Evolutionary conservation across 129 eudicot species (phyloP).

Genomic region (Artemisia annua): DNA sequence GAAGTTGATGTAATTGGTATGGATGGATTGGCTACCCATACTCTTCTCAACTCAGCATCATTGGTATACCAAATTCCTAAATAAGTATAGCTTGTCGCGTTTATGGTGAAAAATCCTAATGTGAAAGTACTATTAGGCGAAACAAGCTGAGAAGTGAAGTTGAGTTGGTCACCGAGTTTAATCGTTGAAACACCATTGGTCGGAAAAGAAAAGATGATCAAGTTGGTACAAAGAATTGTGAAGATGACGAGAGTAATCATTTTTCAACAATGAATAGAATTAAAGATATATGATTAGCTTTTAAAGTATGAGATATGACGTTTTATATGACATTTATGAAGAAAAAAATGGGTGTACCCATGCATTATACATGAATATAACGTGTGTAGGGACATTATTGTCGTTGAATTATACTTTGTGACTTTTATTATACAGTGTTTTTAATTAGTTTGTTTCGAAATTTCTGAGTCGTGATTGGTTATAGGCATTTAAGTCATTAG

Average conservation of each 20-base stretch:
- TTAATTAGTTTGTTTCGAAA: no score
- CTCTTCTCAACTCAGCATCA: conserved; percentile 1
- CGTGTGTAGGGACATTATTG: neutral
- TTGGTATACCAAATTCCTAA: conserved; percentile 43
- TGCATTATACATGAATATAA: no score
- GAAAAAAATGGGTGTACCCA: no score
- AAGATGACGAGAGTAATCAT: conserved; percentile 21
- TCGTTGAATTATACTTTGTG: neutral
- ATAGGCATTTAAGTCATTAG: no score
- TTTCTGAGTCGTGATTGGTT: neutral
- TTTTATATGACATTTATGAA: no score
- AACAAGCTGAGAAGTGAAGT: conserved; percentile 21
- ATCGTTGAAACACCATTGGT: conserved; percentile 15
- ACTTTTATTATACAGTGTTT: neutral
- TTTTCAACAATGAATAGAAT: neutral
- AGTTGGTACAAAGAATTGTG: conserved; percentile 6
- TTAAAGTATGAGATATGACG: neutral
- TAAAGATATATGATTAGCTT: neutral
- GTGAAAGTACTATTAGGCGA: conserved; percentile 35
- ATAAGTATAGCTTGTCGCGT: conserved; percentile 23
- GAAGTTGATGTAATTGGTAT: conserved; percentile 23
- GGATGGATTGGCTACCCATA: conserved; percentile 48
- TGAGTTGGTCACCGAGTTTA: conserved; percentile 20
- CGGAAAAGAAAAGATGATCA: conserved; percentile 18
- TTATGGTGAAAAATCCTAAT: conserved; percentile 35